phyloP scores from a whole-genome alignment of 2,329 filamentous ascomycete genomes.

The Phyllosticta citriasiana region DNA sequence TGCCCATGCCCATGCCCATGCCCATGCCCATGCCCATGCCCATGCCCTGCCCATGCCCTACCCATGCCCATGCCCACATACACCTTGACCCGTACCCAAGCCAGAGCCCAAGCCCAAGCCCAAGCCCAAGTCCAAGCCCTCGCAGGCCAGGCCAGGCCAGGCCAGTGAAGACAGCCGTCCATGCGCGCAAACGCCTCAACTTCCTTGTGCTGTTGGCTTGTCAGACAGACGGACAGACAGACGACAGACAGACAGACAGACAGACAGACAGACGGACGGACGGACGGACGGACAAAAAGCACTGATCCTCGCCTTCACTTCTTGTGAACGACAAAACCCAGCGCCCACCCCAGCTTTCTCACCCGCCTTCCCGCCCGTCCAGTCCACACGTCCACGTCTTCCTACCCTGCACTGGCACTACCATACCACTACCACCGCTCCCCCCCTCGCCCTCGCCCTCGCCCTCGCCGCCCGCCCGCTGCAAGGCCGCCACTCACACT shows the following conservation, averaged over 20 bases:
- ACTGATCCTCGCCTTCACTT: conserved; percentile 7
- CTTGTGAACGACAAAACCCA: conserved; percentile 4
- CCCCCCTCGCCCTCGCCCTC: background rate
- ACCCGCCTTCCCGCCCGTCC: conserved; percentile 1
- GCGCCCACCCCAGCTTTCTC: conserved; percentile 7
- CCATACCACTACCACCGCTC: too few species aligned
- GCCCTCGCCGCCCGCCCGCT: conserved; percentile 3
- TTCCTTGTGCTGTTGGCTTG: conserved; percentile 10
- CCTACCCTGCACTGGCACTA: background rate
- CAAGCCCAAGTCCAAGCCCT: background rate
- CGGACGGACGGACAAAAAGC: conserved; percentile 2
- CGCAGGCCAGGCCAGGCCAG: background rate
- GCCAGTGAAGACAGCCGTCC: background rate
- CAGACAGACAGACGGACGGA: background rate
- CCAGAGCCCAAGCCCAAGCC: background rate
- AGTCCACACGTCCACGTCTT: background rate
- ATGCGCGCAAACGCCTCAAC: conserved; percentile 9
- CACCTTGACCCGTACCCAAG: too few species aligned
- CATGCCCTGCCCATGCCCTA: too few species aligned
- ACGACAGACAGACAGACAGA: background rate
- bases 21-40: too few species aligned
- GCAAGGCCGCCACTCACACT: conserved; percentile 11
- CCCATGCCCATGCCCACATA: background rate
- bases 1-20: conserved; percentile 9
- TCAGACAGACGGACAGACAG: background rate